These are phyloP conservation scores for Colletotrichum gigasporum DNA, from an alignment of 2,329 filamentous ascomycete species.

Conservation along the genomic window DNA sequence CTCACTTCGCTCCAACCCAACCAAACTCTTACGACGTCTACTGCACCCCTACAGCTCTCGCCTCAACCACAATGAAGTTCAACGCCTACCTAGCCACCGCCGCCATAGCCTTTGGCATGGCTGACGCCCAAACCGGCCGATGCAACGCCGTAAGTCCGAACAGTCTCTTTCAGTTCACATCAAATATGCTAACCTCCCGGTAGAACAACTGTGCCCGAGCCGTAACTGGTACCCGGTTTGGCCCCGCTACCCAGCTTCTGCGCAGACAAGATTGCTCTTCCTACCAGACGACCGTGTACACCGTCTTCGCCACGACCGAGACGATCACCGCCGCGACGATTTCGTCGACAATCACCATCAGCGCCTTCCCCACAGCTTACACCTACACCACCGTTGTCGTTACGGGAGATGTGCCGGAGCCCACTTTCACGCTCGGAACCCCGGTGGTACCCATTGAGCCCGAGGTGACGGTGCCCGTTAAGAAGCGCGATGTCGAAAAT, in stretches of 20 bases:
- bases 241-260: neutral
- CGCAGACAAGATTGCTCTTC: conserved; percentile 10
- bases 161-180: too few relatives aligned
- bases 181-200: too few relatives aligned
- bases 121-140: too few relatives aligned
- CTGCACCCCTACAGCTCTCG: neutral
- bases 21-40: too few relatives aligned
- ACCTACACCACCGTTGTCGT: too few relatives aligned
- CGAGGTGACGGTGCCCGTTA: conserved; percentile 62
- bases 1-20: neutral
- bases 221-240: conserved; percentile 4
- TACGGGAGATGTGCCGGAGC: conserved; percentile 68
- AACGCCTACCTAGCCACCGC: neutral
- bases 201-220: conserved; percentile 20
- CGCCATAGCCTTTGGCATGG: neutral
- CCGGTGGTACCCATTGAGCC: too few relatives aligned
- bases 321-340: conserved; percentile 31
- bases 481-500: conserved; percentile 54
- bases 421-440: too few relatives aligned
- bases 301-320: too few relatives aligned
- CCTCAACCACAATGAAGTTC: conserved; percentile 3
- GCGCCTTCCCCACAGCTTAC: neutral
- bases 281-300: conserved; percentile 9
- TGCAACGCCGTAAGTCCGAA: conserved; percentile 8
- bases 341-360: conserved; percentile 5